Percentiles rank a stretch among this genome's conserved stretches.
Conservation (phyloP, 768 basidiomycete genomes). For the Termitomyces bulborhizus region DNA sequence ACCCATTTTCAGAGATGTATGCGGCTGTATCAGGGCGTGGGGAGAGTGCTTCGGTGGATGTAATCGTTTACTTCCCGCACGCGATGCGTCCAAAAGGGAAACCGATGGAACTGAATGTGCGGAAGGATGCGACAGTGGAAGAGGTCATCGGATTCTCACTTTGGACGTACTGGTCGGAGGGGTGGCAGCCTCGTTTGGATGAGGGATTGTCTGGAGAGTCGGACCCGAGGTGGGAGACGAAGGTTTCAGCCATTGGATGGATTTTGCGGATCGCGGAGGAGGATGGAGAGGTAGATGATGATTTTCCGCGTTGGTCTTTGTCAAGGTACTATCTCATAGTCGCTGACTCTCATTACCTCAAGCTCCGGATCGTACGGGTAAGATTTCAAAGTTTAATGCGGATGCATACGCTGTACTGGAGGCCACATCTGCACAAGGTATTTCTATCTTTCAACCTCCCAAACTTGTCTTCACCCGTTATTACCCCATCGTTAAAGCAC, state of each 20-base stretch:
- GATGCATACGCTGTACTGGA: slow-evolving; percentile 87
- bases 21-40: slow-evolving; percentile 78
- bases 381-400: slow-evolving; percentile 83
- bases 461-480: neutral
- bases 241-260: slow-evolving; percentile 82
- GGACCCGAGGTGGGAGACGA: slow-evolving; percentile 52
- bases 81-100: slow-evolving; percentile 55
- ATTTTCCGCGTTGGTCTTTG: slow-evolving; percentile 76
- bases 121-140: slow-evolving; percentile 87
- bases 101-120: slow-evolving; percentile 66
- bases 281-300: slow-evolving; percentile 97
- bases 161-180: slow-evolving; percentile 92
- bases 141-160: slow-evolving; percentile 93
- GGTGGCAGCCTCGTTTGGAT: slow-evolving; percentile 71
- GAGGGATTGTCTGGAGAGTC: slow-evolving; percentile 55
- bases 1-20: slow-evolving; percentile 87
- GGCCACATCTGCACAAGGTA: slow-evolving; percentile 66
- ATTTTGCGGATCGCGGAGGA: slow-evolving; percentile 90
- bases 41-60: slow-evolving; percentile 52
- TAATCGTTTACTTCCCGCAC: slow-evolving; percentile 84
- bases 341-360: slow-evolving; percentile 7
- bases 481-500: slow-evolving; percentile 27
- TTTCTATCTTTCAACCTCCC: slow-evolving; percentile 12
- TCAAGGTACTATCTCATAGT: neutral
- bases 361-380: slow-evolving; percentile 88